Evolutionary conservation across 768 basidiomycete genomes (phyloP).

Genomic region (Russula vinacea): DNA sequence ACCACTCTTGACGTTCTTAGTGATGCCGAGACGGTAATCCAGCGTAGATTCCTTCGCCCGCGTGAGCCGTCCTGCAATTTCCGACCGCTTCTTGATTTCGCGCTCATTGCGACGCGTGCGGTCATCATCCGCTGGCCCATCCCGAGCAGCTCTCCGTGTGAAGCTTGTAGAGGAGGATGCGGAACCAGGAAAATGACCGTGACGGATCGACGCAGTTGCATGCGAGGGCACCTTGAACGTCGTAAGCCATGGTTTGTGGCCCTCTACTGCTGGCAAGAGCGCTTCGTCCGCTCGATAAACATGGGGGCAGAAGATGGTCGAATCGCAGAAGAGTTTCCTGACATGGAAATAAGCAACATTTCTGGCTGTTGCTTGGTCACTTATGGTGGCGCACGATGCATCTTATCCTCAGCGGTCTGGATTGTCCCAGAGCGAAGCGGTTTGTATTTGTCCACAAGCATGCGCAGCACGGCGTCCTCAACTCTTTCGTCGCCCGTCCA

Average conservation of each 20-base stretch:
- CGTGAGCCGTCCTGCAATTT: conserved; percentile 54
- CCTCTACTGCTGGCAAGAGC: conserved; percentile 52
- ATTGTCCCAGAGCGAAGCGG: conserved; percentile 64
- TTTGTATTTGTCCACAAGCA: conserved; percentile 86
- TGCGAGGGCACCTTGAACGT: conserved; percentile 61
- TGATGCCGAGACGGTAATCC: conserved; percentile 68
- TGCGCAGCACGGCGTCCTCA: conserved; percentile 69
- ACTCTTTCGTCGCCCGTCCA: conserved; percentile 78
- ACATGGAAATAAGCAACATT: conserved; percentile 28
- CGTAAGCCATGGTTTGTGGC: conserved; percentile 69
- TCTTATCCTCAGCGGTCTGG: conserved; percentile 61
- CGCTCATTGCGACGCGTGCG: conserved; percentile 45
- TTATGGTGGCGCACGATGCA: conserved; percentile 49
- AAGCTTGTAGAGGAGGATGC: conserved; percentile 15
- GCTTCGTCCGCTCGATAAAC: conserved; percentile 42
- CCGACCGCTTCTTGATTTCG: conserved; percentile 50
- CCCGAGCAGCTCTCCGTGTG: conserved; percentile 3
- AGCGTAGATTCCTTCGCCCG: conserved; percentile 68
- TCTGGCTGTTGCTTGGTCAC: conserved; percentile 32
- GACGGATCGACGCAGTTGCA: conserved; percentile 49
- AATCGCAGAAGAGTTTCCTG: not conserved
- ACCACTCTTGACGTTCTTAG: conserved; percentile 33
- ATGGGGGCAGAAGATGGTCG: conserved; percentile 10
- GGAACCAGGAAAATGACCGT: conserved; percentile 43
- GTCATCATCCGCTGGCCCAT: conserved; percentile 38